Base-by-base conservation (phyloP, 2,329 filamentous ascomycete species). In the Claviceps pazoutovae region DNA sequence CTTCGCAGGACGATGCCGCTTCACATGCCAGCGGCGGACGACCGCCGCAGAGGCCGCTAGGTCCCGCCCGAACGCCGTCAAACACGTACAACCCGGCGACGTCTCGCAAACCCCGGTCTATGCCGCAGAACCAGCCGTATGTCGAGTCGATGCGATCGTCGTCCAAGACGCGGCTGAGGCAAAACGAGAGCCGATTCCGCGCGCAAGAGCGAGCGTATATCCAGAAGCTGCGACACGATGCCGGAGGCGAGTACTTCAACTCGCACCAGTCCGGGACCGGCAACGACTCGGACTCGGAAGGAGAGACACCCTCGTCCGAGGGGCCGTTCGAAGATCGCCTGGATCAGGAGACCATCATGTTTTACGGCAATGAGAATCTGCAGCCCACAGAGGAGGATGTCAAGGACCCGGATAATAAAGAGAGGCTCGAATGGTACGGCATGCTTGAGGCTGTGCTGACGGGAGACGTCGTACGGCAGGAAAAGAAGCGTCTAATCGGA, bases 371-470 rank as follows among this genome's bases (percentile, higher is more conserved):
- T 61, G 88, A 96, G 61, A 85, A 93, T 58, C 79, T 88, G 57
- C 86, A 93, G 60, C 90, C 90, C 1, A 93, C 88, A 3, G 76
- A 88, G 23, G 93, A 97, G 61, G 93, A 98, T 65, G 69, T 97
- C 50, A 85, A 86, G 66, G 86, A 96, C 60, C 86, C 89, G 1
- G 82, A 83, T 56, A 96, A 90, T 62, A 79, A 90, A 55, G 93
- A 97, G 67, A 78, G 91, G 45, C 74, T 98, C 23, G 93, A 98
- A 68, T 98, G 93, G 93, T 90, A 98, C 68, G 88, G 88, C 3
- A 98, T 98, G 93, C 72, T 98, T 52, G 88, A 91, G 54, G 94
- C 91, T 14, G 93, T 98, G 4, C 72, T 98, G 58, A 96, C 90
- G 1, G 93, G 93, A 57, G 93, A 98, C 66, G 93, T 98, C 8